Base-by-base conservation (phyloP, 1,139 yeast species). In the Lodderomyces metapsilosis region DNA sequence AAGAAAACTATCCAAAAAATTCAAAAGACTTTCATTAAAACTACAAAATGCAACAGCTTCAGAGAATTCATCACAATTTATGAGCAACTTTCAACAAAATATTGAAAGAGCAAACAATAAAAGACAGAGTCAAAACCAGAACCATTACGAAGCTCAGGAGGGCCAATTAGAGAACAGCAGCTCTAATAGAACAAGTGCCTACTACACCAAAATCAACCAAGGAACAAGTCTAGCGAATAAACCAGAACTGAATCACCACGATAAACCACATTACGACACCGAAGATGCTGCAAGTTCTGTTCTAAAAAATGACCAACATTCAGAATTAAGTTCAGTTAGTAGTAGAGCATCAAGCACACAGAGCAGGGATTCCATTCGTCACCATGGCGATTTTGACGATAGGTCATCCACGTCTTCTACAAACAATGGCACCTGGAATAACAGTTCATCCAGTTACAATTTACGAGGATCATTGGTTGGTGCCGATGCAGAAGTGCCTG, bases 51-150 rank as follows among this genome's bases (percentile, higher is more conserved):
- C 51, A 31, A 23, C 21, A 13, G 60, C 72, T 1, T 66, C 76
- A 4, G 66, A 66, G 12, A 75, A 71, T 43, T 71, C 76, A 2
- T 58, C 66, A 44, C 58, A 62, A 36, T 72, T 73, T 50, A 68
- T 71, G 63, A 61, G 53, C 41, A 54, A 64, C n/a, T 72, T 73
- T 51, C 73, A 67, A 46, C 71, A 67, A 46, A 72, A 71, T 46
- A 51, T 57, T 15, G 62, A 40, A 54, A 41, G 54, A 28, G 35
- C 38, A n/a, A 30, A 21, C 43, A 22, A 20, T n/a, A 32, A 31
- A 16, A 31, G 21, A 4, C 34, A 31, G 30, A 25, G 5, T 25
- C 15, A 12, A 25, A 12, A 4, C 16, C 16, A n/a, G 16, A 9
- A 4, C 6, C 12, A 11, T 5, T n/a, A n/a, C n/a, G n/a, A n/a